These are phyloP conservation scores for Backusella mclennaniae DNA, from an alignment of 192 early-diverging fungal species.

Conservation along the genomic window DNA sequence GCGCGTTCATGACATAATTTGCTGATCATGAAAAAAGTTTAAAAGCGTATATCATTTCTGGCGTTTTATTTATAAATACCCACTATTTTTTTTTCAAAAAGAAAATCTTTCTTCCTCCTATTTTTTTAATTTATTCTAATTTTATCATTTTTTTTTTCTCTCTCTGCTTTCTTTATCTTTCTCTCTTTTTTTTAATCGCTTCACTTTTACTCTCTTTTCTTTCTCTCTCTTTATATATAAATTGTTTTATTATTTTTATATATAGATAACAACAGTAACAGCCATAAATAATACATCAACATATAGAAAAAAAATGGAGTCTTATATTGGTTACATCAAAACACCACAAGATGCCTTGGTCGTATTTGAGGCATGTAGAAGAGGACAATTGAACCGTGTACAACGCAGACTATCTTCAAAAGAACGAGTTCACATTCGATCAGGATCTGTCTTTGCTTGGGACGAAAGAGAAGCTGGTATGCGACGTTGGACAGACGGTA, in stretches of 20 bases:
- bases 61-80: constrained; percentile 5
- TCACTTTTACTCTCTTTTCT: neutral
- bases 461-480: constrained; percentile 91
- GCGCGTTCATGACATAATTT: constrained; percentile 20
- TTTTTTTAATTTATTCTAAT: constrained; percentile 13
- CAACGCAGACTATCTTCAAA: constrained; percentile 80
- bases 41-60: constrained; percentile 5
- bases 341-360: constrained; percentile 85
- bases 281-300: neutral
- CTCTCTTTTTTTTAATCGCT: neutral
- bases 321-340: constrained; percentile 83
- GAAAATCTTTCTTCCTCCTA: neutral
- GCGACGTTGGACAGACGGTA: constrained; percentile 91
- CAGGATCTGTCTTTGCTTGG: constrained; percentile 89
- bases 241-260: neutral
- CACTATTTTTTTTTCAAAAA: constrained; percentile 7
- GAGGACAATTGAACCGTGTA: constrained; percentile 69
- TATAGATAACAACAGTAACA: constrained; percentile 3
- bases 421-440: constrained; percentile 77
- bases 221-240: neutral
- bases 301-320: constrained; percentile 62
- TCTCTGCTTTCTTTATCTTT: constrained; percentile 5
- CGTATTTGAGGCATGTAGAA: constrained; percentile 87
- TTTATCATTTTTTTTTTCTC: neutral
- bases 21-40: constrained; percentile 26